Base-by-base conservation (phyloP, 2,329 filamentous ascomycete genomes). In the Hymenoscyphus fraxineus region DNA sequence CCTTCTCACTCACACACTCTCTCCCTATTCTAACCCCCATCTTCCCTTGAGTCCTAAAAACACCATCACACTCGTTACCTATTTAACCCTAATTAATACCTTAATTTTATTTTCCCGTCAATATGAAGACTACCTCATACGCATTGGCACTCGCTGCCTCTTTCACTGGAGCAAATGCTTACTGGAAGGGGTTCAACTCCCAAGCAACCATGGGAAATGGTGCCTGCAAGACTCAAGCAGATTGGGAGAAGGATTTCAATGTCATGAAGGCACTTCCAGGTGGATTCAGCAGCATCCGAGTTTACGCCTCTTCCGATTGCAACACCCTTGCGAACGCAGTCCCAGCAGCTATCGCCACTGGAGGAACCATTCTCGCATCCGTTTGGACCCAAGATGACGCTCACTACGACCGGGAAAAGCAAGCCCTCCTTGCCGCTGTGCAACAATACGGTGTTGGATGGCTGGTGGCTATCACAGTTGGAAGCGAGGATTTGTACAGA, bases 401-500 rank as follows among this genome's bases (percentile, higher is more conserved):
- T 62, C 84, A 81, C 75, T 89, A 83, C 74, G 77, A 81, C 68
- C 80, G 81, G 60, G 87, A 90, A 80, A 83, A 89, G 73, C 79
- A 72, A 68, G 87, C 87, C 19, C 78, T 90, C 51, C 78, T 84
- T 72, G 77, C 80, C 64, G 87, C 85, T 22, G 79, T 89, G 62
- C 72, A 78, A 67, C 78, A 78, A 71, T 80, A 84, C 73, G 86
- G 86, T 70, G 82, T 80, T 64, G 81, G 83, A 71, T 85, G 86
- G 74, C 80, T 89, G 69, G 82, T 88, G 55, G 86, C 85, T 65
- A 83, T 89, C 71, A 86, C 84, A 65, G 86, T 90, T 60, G 88
- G 88, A 55, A 85, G 82, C 72, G 88, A 90, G 79, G 86, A 89
- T 71, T 79, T 90, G 51, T 90, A 90, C 81, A 82, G 88, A 62